Evolutionary conservation across 805 yeast genomes (phyloP).

Genomic region (Metschnikowia aberdeeniae): DNA sequence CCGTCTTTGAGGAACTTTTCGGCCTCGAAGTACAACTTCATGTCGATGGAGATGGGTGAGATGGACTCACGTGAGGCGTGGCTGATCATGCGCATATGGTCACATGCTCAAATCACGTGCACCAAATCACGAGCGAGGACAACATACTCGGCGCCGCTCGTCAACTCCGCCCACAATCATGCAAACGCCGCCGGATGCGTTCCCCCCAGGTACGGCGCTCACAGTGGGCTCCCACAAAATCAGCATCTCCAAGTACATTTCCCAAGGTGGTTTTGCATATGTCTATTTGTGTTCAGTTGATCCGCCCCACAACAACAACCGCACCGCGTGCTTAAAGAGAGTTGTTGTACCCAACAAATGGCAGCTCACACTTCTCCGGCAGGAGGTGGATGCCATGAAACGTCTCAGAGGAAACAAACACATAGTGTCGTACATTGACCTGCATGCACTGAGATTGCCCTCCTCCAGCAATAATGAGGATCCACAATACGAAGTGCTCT

Average conservation of each 20-base stretch:
- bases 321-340: conserved; percentile 79
- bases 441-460: conserved; percentile 79
- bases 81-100: too few relatives aligned
- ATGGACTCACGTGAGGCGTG: too few relatives aligned
- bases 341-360: conserved; percentile 93
- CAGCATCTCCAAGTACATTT: conserved; percentile 64
- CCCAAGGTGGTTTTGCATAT: conserved; percentile 94
- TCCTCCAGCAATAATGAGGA: conserved; percentile 7
- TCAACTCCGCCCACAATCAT: conserved; percentile 9
- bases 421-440: conserved; percentile 88
- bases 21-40: conserved; percentile 44
- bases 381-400: conserved; percentile 97
- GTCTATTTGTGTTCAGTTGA: conserved; percentile 76
- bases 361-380: conserved; percentile 75
- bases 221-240: conserved; percentile 82
- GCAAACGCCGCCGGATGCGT: conserved; percentile 57
- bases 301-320: conserved; percentile 53
- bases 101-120: neutral
- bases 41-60: conserved; percentile 7
- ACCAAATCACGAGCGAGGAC: neutral
- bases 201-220: conserved; percentile 69
- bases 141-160: conserved; percentile 2
- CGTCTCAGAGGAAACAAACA: conserved; percentile 71
- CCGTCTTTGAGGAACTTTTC: conserved; percentile 32
- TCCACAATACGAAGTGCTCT: conserved; percentile 70